phyloP scores from a whole-genome alignment of 2,329 filamentous ascomycete species.

The Verticillium nonalfalfae region DNA sequence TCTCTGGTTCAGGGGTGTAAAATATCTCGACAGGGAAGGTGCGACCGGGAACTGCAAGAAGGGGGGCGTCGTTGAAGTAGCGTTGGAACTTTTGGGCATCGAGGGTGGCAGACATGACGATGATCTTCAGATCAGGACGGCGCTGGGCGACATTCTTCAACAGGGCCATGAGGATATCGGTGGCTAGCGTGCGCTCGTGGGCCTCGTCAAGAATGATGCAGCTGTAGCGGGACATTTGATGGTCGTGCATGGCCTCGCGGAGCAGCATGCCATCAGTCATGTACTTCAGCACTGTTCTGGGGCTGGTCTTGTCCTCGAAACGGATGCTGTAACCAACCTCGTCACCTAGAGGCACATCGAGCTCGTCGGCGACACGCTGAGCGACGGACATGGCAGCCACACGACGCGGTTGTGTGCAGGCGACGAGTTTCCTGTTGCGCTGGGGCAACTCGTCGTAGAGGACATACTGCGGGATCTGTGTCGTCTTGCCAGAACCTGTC shows the following conservation, averaged over 20 bases:
- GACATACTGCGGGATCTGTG: constrained; percentile 97
- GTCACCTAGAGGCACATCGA: constrained; percentile 87
- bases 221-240: constrained; percentile 85
- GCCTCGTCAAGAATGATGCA: constrained; percentile 98
- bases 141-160: constrained; percentile 82
- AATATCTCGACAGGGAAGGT: constrained; percentile 98
- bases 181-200: constrained; percentile 94
- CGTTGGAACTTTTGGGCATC: constrained; percentile 97
- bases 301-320: constrained; percentile 90
- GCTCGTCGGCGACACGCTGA: constrained; percentile 93
- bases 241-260: constrained; percentile 93
- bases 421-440: constrained; percentile 78
- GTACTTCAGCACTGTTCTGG: constrained; percentile 92
- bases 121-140: constrained; percentile 88
- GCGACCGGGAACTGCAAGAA: constrained; percentile 89
- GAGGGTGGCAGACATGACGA: constrained; percentile 97
- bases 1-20: constrained; percentile 93
- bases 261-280: constrained; percentile 99
- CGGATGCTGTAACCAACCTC: constrained; percentile 98
- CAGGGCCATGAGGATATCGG: constrained; percentile 94
- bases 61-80: constrained; percentile 91
- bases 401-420: constrained; percentile 95
- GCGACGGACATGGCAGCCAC: constrained; percentile 98
- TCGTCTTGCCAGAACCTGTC: constrained; percentile 98
- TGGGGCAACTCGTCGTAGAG: constrained; percentile 95